Evolutionary conservation across 306 rosid species (phyloP), one percentile per base, ranked within the genome.

Genomic region (Sesbania bispinosa): DNA sequence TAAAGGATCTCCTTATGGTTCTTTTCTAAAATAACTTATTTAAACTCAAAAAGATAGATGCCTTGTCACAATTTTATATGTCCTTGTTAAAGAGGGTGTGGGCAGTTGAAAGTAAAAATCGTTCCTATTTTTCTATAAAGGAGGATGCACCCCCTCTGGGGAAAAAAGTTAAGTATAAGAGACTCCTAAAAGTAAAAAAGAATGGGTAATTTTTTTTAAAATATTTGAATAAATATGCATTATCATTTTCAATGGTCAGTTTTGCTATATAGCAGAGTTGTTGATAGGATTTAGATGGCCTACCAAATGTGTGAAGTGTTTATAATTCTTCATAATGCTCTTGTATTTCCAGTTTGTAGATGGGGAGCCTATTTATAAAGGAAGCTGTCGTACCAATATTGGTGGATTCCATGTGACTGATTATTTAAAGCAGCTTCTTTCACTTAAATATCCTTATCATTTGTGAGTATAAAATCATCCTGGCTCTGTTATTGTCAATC

Each of bases 351-450:
- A 91, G 99, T 91, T 94, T 81, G 80, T 91, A 52, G 89, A 86
- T 9, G 97, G 99, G 74, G 99, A 94, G 77, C 99, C 99, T 35
- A 75, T 75, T 62, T 91, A 91, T 71, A 76, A 79, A 30, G 99
- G 99, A 82, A 74, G 95, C 83, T 83, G 95, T 58, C 90, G 97
- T 30, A 94, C 91, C 41, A 94, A 94, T 78, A 83, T 94, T 74
- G 99, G 99, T 64, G 99, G 99, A 62, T 91, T 74, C 74, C 96
- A 94, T 64, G 83, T 91, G 69, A 94, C 97, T 79, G 91, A 94
- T 81, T 86, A 87, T 83, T 74, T 94, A 52, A 89, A 94, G 88
- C 96, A 89, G 76, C 96, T 91, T 74, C 87, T 89, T 81, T 91
- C 97, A 23, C 96, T 94, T 26, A 91, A 94, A 70, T 88, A 94